These are phyloP conservation scores for Aegilops umbellulata DNA, from an alignment of 176 grass and related monocot species.

Conservation along the genomic window DNA sequence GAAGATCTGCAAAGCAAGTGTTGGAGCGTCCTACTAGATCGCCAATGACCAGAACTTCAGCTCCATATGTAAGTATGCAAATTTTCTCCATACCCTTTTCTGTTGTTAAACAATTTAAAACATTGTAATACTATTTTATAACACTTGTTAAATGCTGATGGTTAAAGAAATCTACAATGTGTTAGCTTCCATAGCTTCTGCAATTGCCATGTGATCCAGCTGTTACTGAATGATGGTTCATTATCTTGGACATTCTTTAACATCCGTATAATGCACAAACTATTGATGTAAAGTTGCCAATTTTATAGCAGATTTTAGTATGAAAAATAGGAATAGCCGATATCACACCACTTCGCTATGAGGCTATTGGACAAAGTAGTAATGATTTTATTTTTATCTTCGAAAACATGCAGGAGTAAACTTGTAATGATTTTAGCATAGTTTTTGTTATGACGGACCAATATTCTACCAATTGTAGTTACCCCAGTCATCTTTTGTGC, in stretches of 20 bases:
- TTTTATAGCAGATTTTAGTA: not conserved
- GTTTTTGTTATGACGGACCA: not conserved
- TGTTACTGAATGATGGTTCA: not conserved
- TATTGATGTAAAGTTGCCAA: not conserved
- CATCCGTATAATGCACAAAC: not conserved
- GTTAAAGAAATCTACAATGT: not conserved
- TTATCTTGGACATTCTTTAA: conserved; percentile 5
- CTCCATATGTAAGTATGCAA: conserved; percentile 28
- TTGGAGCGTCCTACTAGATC: not conserved
- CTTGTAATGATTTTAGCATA: not conserved
- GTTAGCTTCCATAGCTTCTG: not conserved
- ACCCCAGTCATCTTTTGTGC: not conserved
- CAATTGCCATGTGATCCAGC: not conserved
- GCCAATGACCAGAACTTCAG: not conserved
- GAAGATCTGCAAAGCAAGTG: not conserved
- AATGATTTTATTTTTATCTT: not conserved
- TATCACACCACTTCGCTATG: not conserved
- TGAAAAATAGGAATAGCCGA: not conserved
- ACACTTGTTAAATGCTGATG: conserved; percentile 1
- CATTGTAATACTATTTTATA: not conserved
- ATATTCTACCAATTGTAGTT: conserved; percentile 7
- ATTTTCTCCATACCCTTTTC: not conserved
- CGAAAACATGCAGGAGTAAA: not conserved
- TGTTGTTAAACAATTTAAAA: conserved; percentile 5
- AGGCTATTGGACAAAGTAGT: not conserved